These are phyloP conservation scores for Sclerotinia trifoliorum DNA, from an alignment of 2,329 filamentous ascomycete species.

Conservation along the genomic window DNA sequence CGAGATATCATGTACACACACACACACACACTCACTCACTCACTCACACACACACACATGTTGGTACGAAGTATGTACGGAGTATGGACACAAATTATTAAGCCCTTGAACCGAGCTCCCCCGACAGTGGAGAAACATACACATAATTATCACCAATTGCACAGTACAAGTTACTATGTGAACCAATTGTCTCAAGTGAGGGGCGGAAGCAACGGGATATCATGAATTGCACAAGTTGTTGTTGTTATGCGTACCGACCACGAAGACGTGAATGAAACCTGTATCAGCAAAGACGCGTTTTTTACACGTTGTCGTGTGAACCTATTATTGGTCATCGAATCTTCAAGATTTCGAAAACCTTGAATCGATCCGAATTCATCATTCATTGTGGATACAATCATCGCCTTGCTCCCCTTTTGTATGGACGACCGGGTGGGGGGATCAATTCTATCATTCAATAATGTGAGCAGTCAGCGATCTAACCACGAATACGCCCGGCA, in stretches of 20 bases:
- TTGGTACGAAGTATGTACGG: background rate
- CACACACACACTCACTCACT: background rate
- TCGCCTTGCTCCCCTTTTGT: background rate
- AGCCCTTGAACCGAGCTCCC: background rate
- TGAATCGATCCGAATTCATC: background rate
- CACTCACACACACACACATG: background rate
- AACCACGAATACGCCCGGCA: background rate
- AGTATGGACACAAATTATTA: no score
- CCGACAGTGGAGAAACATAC: background rate
- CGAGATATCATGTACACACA: background rate
- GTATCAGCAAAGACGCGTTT: background rate
- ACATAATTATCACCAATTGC: background rate
- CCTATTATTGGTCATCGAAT: background rate
- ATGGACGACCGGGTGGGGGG: background rate
- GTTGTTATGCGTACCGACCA: background rate
- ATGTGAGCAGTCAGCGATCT: background rate
- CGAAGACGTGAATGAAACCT: background rate
- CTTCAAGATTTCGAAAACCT: background rate
- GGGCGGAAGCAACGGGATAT: background rate
- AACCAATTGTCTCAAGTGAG: conserved; percentile 1
- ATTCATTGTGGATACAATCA: background rate
- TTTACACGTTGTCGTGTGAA: background rate
- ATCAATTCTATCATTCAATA: background rate
- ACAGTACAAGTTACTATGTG: background rate
- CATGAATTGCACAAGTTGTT: background rate